A percentile compares a stretch with the other conserved stretches of the same genome.
Evolutionary conservation across 345 rosid genomes (phyloP).

Genomic region (Jatropha curcas): DNA sequence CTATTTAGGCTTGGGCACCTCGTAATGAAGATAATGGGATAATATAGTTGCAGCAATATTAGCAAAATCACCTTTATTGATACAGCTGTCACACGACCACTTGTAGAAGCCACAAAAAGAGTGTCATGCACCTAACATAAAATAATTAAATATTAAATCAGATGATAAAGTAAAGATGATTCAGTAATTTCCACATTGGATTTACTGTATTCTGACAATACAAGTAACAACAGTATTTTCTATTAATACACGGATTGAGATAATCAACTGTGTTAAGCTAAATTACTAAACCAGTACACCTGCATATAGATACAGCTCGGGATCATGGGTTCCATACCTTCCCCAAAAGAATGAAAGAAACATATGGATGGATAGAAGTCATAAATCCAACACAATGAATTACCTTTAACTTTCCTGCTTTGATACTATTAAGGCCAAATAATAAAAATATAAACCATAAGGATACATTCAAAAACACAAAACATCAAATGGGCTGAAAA

Average conservation of each 20-base stretch:
- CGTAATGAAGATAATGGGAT: neutral
- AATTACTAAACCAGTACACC: neutral
- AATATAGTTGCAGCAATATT: slow-evolving; percentile 1
- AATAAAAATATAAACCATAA: neutral
- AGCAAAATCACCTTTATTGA: slow-evolving; percentile 56
- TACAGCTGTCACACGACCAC: slow-evolving; percentile 76
- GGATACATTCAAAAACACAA: neutral
- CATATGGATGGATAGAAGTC: neutral
- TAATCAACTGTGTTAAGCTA: neutral
- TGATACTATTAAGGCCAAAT: neutral
- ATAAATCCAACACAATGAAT: neutral
- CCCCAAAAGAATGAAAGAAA: neutral
- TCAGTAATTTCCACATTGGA: neutral
- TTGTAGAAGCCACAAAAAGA: slow-evolving; percentile 81
- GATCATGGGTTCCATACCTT: neutral
- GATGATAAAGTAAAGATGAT: slow-evolving; percentile 10
- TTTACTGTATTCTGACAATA: neutral
- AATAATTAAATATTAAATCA: slow-evolving; percentile 14
- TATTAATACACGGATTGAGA: neutral
- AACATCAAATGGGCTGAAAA: neutral
- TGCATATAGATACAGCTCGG: neutral
- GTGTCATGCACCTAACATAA: slow-evolving; percentile 45
- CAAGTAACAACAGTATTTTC: neutral
- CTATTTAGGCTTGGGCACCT: neutral
- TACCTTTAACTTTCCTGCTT: neutral